Evolutionary conservation across 2,329 filamentous ascomycete species (phyloP).

Genomic region (Calonectria pauciramosa): DNA sequence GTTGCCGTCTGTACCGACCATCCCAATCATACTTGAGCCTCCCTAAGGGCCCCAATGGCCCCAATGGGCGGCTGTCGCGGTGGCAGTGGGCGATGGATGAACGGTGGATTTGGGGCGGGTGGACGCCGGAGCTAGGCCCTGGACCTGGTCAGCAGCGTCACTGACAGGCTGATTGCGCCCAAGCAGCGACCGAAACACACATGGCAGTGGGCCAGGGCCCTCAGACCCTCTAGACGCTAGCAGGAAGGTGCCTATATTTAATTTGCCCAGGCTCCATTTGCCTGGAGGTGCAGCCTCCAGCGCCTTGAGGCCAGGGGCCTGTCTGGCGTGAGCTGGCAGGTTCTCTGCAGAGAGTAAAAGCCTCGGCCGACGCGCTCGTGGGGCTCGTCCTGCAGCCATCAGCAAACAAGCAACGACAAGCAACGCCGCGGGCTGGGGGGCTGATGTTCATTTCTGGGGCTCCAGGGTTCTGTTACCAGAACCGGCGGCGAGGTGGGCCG

Average conservation of each 20-base stretch:
- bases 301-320: conserved; percentile 7
- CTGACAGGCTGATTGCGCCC: not conserved
- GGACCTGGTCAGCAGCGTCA: conserved; percentile 29
- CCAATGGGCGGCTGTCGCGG: conserved; percentile 31
- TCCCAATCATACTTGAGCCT: conserved; percentile 32
- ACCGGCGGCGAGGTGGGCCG: not conserved
- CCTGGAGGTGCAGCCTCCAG: conserved; percentile 26
- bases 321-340: conserved; percentile 31
- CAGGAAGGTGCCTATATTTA: conserved; percentile 39
- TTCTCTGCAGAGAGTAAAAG: not conserved
- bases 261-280: conserved; percentile 39
- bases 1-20: conserved; percentile 40
- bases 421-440: conserved; percentile 19
- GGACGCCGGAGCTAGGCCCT: not conserved
- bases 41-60: not conserved
- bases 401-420: conserved; percentile 25
- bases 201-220: conserved; percentile 17
- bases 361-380: conserved; percentile 10
- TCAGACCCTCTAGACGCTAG: conserved; percentile 22
- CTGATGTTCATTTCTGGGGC: conserved; percentile 21
- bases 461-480: conserved; percentile 11
- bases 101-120: not conserved
- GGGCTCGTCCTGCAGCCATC: conserved; percentile 16
- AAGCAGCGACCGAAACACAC: not conserved
- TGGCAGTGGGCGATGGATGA: conserved; percentile 26